Base-by-base conservation (phyloP, 208 protist species). In the Leishmania turanica region DNA sequence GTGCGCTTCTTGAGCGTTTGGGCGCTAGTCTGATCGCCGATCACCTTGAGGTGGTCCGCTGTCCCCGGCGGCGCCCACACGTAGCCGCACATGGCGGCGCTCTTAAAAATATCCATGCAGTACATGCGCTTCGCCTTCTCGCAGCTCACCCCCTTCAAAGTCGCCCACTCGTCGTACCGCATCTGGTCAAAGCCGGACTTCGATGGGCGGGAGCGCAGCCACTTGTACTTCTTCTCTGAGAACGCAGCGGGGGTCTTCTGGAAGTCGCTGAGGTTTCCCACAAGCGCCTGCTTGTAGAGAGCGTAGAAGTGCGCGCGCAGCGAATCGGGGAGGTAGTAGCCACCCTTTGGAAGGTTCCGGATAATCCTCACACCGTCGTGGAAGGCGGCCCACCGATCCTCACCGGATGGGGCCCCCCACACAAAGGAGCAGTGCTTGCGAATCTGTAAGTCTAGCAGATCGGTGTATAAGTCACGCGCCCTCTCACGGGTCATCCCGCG, bases 401-500 rank as follows among this genome's bases (percentile, higher is more conserved):
- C 85, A 3, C 62, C 51, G 15, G 68, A 69, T 21, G 77, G 60
- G 15, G 78, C 78, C 8, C 82, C 85, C 85, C 85, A 89, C 45
- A 76, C 75, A 8, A 86, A 77, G 27, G 78, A 78, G 15, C 75
- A 86, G 79, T 83, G 62, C 82, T 80, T 84, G n/a, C 62, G 53
- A 31, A 89, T 80, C 62, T 85, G 76, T 56, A 62, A 27, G 45
- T 82, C 71, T 13, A 96, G 81, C 17, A 87, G 86, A 70, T 88
- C 87, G n/a, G 98, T 88, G 83, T 99, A 99, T 62, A 90, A 66
- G 71, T 87, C 75, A 87, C 90, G 93, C 65, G 97, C 97, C 51
- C 95, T 93, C 66, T 99, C 97, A 70, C 89, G 76, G 37, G 90
- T 84, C 81, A 90, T 96, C 65, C 96, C 97, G 80, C 97, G 95